Evolutionary conservation across 164 flowering plant genomes (phyloP).

Genomic region (Chimonanthus praecox): DNA sequence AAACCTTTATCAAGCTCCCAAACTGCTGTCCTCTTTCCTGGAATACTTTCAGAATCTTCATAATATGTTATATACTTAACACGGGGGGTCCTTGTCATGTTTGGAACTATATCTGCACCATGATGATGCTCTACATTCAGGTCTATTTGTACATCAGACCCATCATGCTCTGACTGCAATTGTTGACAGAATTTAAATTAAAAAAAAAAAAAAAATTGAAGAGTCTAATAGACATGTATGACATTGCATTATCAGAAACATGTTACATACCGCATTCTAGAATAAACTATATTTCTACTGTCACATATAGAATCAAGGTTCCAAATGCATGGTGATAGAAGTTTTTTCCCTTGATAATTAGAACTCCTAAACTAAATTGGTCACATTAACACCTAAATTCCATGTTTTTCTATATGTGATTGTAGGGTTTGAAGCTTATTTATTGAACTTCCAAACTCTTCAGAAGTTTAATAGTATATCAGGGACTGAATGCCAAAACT

Average conservation of each 20-base stretch:
- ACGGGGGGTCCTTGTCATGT: constrained; percentile 77
- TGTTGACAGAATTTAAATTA: not conserved
- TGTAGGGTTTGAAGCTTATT: not conserved
- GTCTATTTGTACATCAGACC: constrained; percentile 80
- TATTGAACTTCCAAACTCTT: not conserved
- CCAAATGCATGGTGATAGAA: too few relatives aligned
- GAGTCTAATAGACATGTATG: too few relatives aligned
- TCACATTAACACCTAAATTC: not conserved
- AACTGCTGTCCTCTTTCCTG: constrained; percentile 88
- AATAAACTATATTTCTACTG: too few relatives aligned
- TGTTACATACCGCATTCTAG: not conserved
- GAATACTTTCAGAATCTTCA: constrained; percentile 94
- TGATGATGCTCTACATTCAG: constrained; percentile 67
- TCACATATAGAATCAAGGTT: not conserved
- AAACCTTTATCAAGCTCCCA: constrained; percentile 95
- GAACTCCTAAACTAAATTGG: not conserved
- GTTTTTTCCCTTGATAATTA: too few relatives aligned
- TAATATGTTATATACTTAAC: constrained; percentile 86
- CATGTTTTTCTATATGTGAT: not conserved
- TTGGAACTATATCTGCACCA: constrained; percentile 72
- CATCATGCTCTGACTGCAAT: constrained; percentile 90
- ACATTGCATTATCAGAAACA: not conserved
- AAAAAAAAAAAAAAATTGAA: too few relatives aligned
- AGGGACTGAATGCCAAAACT: too few relatives aligned
- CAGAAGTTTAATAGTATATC: too few relatives aligned